Evolutionary conservation across 1,284 basidiomycete species (phyloP), one percentile per base, ranked within the genome.

Genomic region (Cutaneotrichosporon sp.): DNA sequence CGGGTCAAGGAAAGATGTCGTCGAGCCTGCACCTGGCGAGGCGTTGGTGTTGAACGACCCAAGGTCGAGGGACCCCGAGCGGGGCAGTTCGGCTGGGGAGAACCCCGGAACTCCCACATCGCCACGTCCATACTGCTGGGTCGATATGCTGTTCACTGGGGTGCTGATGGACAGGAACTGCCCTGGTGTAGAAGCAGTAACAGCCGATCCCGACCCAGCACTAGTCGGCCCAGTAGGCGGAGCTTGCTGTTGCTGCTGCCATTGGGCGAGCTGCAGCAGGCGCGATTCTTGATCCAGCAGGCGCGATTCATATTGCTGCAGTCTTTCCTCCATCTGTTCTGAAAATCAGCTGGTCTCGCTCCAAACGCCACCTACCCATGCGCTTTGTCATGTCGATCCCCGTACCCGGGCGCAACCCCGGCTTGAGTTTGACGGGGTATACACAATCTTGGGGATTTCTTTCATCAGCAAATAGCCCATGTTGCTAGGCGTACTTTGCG

Each of bases 361-460:
- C 4, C 18, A n/a, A 36, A 40, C n/a, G 4, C 17, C 21, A n/a
- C 67, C 53, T 46, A 72, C 70, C 71, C 18, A 76, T 54, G 5
- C 74, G 59, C 49, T 64, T 66, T 37, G 68, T 59, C 68, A 72
- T 72, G 21, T 72, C 72, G 21, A 63, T 56, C 1, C 74, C 74
- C 0, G 72, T 74, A 1, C 74, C 74, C 1, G 73, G 65, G 14
- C 70, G 66, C 23, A 76, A 52, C 1, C 74, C 74, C 1, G 74
- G 74, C 55, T 76, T 76, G 46, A 67, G 66, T 57, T 72, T 73
- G 45, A 67, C 55, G 10, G 71, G 66, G 44, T 75, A 75, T 21
- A 66, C 60, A 47, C 73, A 75, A 10, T 68, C 68, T 8, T 53
- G 45, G 2, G 70, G 68, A 26, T 63, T 66, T 49, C 70, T 72